Base-by-base conservation (phyloP, 2,329 filamentous ascomycete species). In the Alternaria brassicicola region DNA sequence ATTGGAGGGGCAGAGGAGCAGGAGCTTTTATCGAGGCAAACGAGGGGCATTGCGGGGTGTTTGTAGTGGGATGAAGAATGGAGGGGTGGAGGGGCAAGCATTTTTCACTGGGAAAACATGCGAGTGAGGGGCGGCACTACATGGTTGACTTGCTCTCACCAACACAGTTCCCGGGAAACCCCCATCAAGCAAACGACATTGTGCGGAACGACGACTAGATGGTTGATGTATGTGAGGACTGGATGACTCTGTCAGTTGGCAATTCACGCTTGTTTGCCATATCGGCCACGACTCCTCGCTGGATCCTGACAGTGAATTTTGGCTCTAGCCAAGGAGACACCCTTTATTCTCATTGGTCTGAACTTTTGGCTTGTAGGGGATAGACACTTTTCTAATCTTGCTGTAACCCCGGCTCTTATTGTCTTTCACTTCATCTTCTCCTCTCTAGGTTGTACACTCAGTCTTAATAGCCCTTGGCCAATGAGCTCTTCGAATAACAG, bases 31-130 rank as follows among this genome's bases (percentile, higher is more conserved):
- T 31, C 15, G 28, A 33, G 31, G 43, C 43, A 47, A 45, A 47
- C 30, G 43, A 47, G 43, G 43, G 43, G 43, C 43, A 47, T 47
- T 28, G 43, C 43, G 43, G 43, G 43, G 43, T 47, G 43, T 45
- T 41, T 25, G 25, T 19, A 12, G 41, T 30, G 41, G 41, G 42
- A 23, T 47, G 30, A 23, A 23, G 28, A 25, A 43, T 31, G 39
- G 39, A 47, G 41, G 41, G 41, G 41, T 47, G 43, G 43, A 47
- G 43, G 43, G 43, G 43, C 43, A 46, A 46, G 23, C 43, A 46
- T 21, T 46, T 46, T 45, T 46, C 21, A 21, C 43, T 31, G 31
- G 13, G 28, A 31, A 19, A 15, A 33, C 17, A 13, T 21, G 28
- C 31, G 43, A 46, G 43, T 46, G 43, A 46, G 43, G 43, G 43